Evolutionary conservation across 148 eudicot genomes (phyloP), one percentile per base, ranked within the genome.

Genomic region (Heliamphora exappendiculata): DNA sequence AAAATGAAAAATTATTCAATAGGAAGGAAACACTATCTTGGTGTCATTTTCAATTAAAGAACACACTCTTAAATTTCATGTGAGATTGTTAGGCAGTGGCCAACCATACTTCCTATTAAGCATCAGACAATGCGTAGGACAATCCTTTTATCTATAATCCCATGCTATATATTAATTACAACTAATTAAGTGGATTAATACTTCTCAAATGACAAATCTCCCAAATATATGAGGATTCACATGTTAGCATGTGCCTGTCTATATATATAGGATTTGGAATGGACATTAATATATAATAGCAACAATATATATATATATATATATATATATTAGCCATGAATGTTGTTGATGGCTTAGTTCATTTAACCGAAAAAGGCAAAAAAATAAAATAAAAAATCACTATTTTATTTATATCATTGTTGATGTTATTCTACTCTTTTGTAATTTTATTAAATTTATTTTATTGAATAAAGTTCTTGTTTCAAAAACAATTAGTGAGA

Each of bases 161-260:
- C n/a, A n/a, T n/a, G n/a, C n/a, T n/a, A n/a, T 14, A 29, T 17
- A 68, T 28, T 50, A 39, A 70, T 77, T 67, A 59, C 79, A 77
- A 77, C n/a, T n/a, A 24, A 59, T 59, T 50, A 50, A 50, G 19
- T 14, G 54, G n/a, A n/a, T n/a, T n/a, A n/a, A n/a, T n/a, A n/a
- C n/a, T n/a, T n/a, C n/a, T n/a, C n/a, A n/a, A n/a, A n/a, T n/a
- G n/a, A n/a, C n/a, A n/a, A n/a, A n/a, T n/a, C n/a, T n/a, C n/a
- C 54, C 54, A 14, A 50, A 5, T 50, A 16, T 47, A 7, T 2
- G 16, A 3, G 2, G 11, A 7, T 5, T 50, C 81, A 78, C 81
- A 65, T 78, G 81, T 73, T 47, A 29, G 36, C 81, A 70, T 78
- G 75, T 78, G 75, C n/a, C 29, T 31, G n/a, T 34, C 37, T 41